These are phyloP conservation scores for Eutrema heterophyllum DNA, from an alignment of 345 rosid genomes.

Conservation along the genomic window DNA sequence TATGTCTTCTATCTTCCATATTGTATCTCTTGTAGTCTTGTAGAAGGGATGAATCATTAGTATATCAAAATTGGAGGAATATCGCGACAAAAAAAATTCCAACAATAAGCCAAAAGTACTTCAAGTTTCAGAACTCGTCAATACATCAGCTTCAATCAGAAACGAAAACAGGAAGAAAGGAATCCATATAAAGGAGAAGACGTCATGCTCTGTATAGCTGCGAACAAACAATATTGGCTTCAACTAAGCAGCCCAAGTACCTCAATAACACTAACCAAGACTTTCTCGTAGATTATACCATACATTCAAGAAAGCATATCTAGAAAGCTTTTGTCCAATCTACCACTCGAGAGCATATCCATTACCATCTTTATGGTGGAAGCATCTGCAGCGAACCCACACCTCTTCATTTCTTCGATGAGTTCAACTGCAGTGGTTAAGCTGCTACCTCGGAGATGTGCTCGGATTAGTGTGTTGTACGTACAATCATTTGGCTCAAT, in stretches of 20 bases:
- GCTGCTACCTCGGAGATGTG: not conserved
- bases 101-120: no score
- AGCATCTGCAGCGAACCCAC: not conserved
- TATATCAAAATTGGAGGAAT: no score
- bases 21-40: no score
- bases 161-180: not conserved
- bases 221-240: not conserved
- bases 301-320: not conserved
- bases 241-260: not conserved
- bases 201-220: not conserved
- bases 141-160: no score
- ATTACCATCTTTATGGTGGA: not conserved
- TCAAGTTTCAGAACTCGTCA: no score
- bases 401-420: not conserved
- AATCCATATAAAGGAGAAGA: not conserved
- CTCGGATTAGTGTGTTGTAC: conserved; percentile 12
- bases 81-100: no score
- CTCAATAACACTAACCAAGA: not conserved
- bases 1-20: no score
- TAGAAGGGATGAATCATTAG: no score
- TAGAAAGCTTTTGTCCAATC: not conserved
- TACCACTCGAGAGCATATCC: not conserved
- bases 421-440: not conserved
- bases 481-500: not conserved
- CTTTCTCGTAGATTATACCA: not conserved